Evolutionary conservation across 2,329 filamentous ascomycete species (phyloP), one percentile per base, ranked within the genome.

Genomic region (Talaromyces verruculosus): DNA sequence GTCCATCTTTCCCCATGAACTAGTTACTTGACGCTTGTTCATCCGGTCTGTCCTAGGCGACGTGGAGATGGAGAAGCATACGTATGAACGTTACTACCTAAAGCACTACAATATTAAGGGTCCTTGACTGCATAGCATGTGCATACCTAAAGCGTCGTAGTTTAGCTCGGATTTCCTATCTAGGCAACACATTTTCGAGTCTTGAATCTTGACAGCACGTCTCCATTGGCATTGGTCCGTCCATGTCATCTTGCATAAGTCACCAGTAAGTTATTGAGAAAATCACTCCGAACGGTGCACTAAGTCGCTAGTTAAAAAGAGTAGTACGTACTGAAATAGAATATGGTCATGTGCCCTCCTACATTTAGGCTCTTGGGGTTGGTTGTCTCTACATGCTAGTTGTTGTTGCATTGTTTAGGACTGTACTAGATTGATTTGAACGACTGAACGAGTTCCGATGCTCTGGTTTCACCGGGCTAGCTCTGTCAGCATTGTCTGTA

Each of bases 381-480:
- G 17, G 25, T 30, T 53, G 49, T 30, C 49, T 33, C 28, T 55
- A 13, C 28, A n/a, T 55, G 15, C 51, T 53, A 35, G 8, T 22
- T 8, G 28, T 35, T 11, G 30, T 22, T 35, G 30, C 51, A 35
- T 35, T 19, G 11, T 49, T 49, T 49, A 49, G 19, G 11, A 49
- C 45, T 7, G 17, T 53, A 53, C 49, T 30, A 55, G 25, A 53
- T 13, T 35, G 7, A 1, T 7, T n/a, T 53, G 28, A 30, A 28
- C 47, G 19, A 25, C 22, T 49, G 22, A 28, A 25, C 13, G 49
- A 33, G 17, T 30, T 33, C 49, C 49, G 2, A 33, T 33, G 25
- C 25, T 53, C 49, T 53, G 28, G 25, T 33, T 53, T 53, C 49
- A 53, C 49, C 49, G 49, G 49, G 8, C 53, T 37, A 37, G 53